Evolutionary conservation across 371 early-diverging fungal genomes (phyloP).

Genomic region (Mortierella sp.): DNA sequence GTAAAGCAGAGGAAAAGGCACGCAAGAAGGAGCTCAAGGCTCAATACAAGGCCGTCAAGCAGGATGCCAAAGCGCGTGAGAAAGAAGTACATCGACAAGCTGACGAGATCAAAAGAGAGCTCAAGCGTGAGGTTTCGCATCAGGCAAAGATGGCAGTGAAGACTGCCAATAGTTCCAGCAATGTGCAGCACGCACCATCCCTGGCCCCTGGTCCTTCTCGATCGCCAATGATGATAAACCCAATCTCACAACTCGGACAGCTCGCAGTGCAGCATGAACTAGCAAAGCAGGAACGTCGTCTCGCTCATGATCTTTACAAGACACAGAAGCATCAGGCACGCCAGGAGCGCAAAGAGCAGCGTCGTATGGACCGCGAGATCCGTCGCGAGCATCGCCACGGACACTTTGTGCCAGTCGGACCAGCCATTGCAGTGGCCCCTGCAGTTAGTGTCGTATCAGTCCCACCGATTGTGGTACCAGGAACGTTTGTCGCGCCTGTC

Average conservation of each 20-base stretch:
- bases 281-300: not conserved
- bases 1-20: constrained; percentile 9
- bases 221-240: not conserved
- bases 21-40: constrained; percentile 3
- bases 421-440: constrained; percentile 9
- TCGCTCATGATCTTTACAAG: not conserved
- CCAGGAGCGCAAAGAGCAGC: constrained; percentile 8
- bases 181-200: not conserved
- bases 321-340: constrained; percentile 7
- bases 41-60: constrained; percentile 8
- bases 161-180: not conserved
- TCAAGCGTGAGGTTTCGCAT: constrained; percentile 19
- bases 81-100: not conserved
- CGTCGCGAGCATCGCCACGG: constrained; percentile 1
- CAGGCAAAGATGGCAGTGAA: constrained; percentile 18
- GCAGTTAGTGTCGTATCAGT: not conserved
- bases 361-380: constrained; percentile 9
- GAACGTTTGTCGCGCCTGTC: too few relatives aligned
- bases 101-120: not conserved
- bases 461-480: too few relatives aligned
- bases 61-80: not conserved
- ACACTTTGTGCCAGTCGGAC: constrained; percentile 5
- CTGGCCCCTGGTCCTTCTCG: not conserved
- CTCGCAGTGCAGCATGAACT: constrained; percentile 15
- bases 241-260: not conserved